Evolutionary conservation across 2,329 filamentous ascomycete species (phyloP), one percentile per base, ranked within the genome.

Genomic region (Penicillium sp.): DNA sequence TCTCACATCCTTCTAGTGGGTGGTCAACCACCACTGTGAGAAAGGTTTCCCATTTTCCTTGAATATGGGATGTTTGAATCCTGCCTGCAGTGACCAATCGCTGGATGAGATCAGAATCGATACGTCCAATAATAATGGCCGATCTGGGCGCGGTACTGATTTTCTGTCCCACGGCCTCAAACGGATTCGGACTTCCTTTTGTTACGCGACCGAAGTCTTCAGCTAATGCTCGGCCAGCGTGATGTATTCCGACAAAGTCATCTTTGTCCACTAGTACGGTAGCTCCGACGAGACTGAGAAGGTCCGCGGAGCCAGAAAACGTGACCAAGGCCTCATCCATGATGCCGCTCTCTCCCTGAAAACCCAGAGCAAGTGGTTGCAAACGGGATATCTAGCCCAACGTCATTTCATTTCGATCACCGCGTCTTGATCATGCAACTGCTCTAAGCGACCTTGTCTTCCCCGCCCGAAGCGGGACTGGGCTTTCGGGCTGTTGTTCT

Each of bases 21-120:
- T 80, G 75, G 14, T 81, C 70, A 1, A 90, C 78, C 4, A 90
- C 65, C 40, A 81, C 75, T 39, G 82, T 86, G 21, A 81, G 75
- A 65, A 88, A 91, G 0, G 86, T 81, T 67, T 92, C 88, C 88
- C 88, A 91, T 59, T 86, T 78, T 1, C 85, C 86, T 49, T 82
- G 66, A 27, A 88, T 81, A 0, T 74, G 72, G 3, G 78, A 79
- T 1, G 84, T 79, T 54, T 90, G 80, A 16, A 91, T 71, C 59
- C 84, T 82, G 1, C 80, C 79, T 3, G 47, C 21, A 1, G 11
- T 7, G 18, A 44, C 32, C 5, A 59, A 36, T 7, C 22, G 39
- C 7, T 27, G 29, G 18, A 59, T 32, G 3, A 57, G 45, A 45
- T 46, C 51, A n/a, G 57, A 55, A n/a, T 59, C 52, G 9, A 57